Evolutionary conservation across 768 basidiomycete species (phyloP).

Genomic region (Kwoniella bestiolae): DNA sequence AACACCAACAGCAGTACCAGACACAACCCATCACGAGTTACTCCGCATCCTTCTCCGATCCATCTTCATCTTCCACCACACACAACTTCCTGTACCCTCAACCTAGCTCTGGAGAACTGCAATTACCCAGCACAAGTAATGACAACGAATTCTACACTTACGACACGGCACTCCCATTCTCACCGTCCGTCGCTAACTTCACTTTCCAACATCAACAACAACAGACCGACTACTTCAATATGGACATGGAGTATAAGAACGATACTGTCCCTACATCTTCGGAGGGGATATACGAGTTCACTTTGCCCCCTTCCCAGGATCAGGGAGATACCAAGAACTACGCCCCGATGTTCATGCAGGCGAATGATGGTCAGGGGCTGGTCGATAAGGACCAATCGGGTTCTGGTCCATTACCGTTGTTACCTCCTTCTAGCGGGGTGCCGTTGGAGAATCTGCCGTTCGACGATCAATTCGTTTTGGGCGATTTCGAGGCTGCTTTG

Average conservation of each 20-base stretch:
- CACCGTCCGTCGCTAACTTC: conserved; percentile 22
- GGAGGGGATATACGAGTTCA: conserved; percentile 1
- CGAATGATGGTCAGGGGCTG: background rate
- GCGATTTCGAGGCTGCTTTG: conserved; percentile 41
- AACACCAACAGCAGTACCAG: background rate
- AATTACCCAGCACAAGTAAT: conserved; percentile 1
- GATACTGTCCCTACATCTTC: no score
- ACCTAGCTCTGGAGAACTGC: background rate
- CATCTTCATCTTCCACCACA: background rate
- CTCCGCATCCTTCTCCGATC: conserved; percentile 9
- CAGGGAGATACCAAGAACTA: no score
- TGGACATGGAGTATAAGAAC: background rate
- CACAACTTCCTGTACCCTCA: conserved; percentile 9
- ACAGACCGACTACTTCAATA: background rate
- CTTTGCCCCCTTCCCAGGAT: background rate
- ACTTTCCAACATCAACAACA: conserved; percentile 4
- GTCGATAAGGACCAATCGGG: background rate
- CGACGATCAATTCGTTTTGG: conserved; percentile 30
- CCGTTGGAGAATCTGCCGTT: conserved; percentile 35
- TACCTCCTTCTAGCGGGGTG: conserved; percentile 30
- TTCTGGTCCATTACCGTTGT: background rate
- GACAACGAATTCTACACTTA: conserved; percentile 33
- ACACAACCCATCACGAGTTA: background rate
- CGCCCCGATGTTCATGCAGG: background rate
- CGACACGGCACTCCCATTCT: conserved; percentile 45